phyloP scores from a whole-genome alignment of 2,329 filamentous ascomycete species.

The Pseudogymnoascus sp. region DNA sequence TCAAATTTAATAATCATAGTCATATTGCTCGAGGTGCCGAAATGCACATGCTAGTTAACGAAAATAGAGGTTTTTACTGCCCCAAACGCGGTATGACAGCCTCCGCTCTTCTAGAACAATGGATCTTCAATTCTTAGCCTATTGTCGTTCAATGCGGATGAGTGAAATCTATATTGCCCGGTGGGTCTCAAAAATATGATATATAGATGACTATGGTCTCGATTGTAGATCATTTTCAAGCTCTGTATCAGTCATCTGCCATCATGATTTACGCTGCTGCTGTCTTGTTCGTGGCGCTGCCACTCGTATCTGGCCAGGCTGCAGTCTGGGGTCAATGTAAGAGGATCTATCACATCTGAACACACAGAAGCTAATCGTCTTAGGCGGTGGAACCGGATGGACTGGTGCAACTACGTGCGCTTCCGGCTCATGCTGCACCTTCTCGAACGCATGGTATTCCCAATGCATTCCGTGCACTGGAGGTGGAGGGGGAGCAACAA shows the following conservation, averaged over 20 bases:
- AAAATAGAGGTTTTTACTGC: not conserved
- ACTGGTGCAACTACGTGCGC: no score
- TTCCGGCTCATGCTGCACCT: no score
- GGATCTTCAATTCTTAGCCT: not conserved
- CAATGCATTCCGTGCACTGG: no score
- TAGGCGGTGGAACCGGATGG: no score
- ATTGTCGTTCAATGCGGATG: not conserved
- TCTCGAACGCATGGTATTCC: no score
- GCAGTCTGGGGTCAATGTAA: conserved; percentile 11
- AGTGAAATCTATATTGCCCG: not conserved
- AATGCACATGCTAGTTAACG: not conserved
- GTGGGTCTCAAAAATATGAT: not conserved
- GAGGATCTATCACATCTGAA: not conserved
- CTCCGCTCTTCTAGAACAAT: no score
- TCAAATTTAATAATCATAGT: no score
- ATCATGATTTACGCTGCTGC: not conserved
- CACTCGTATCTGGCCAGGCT: conserved; percentile 10
- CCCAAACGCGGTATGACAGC: not conserved
- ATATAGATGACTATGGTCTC: not conserved
- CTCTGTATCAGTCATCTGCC: not conserved
- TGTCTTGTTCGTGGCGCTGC: not conserved
- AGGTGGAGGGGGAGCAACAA: not conserved
- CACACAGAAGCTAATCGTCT: no score
- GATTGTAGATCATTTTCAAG: not conserved
- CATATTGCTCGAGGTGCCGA: not conserved